Percentiles rank a stretch among this genome's conserved stretches.
phyloP scores from a whole-genome alignment of 2,329 filamentous ascomycete species.

The Fusarium nanum region DNA sequence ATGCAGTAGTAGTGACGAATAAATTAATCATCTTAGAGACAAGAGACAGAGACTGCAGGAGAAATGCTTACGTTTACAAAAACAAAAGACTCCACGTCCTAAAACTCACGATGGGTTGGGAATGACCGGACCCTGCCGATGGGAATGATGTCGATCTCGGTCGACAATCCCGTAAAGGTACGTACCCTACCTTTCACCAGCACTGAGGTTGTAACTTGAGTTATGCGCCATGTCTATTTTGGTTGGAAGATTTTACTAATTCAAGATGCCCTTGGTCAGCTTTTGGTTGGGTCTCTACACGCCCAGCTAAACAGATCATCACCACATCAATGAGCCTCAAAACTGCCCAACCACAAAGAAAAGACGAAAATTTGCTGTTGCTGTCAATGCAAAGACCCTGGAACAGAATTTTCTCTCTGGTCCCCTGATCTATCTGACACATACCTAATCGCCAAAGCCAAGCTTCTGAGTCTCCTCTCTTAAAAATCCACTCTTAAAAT shows the following conservation, averaged over 20 bases:
- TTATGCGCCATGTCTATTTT: slow-evolving; percentile 23
- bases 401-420: background rate
- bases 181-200: background rate
- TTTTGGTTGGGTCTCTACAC: slow-evolving; percentile 27
- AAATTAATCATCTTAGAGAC: background rate
- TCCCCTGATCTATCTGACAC: slow-evolving; percentile 3
- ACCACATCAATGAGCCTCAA: slow-evolving; percentile 8
- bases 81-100: background rate
- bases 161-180: slow-evolving; percentile 26
- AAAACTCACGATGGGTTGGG: slow-evolving; percentile 12
- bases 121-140: slow-evolving; percentile 42
- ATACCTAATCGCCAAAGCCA: background rate
- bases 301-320: slow-evolving; percentile 1
- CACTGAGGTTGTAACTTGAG: background rate
- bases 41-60: background rate
- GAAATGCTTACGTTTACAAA: background rate
- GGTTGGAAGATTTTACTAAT: slow-evolving; percentile 6
- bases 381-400: background rate
- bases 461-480: background rate
- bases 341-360: background rate
- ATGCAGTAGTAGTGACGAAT: slow-evolving; percentile 3
- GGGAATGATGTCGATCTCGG: slow-evolving; percentile 43
- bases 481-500: slow-evolving; percentile 26
- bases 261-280: slow-evolving; percentile 8
- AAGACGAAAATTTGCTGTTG: background rate